These are phyloP conservation scores for Metschnikowia santaceciliae DNA, from an alignment of 805 yeast species.

Conservation along the genomic window DNA sequence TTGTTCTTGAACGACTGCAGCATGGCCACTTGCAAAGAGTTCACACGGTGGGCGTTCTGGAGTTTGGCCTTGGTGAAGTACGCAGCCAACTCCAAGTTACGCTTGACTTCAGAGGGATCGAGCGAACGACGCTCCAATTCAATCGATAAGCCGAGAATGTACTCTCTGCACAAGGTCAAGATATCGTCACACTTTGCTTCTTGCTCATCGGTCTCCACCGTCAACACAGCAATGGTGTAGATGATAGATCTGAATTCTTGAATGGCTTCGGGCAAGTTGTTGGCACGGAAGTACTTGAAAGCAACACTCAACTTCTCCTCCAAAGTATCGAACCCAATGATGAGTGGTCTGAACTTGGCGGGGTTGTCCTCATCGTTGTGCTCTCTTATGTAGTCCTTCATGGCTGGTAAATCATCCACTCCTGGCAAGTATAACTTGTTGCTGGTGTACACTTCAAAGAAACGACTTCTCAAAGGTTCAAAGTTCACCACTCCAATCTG, in stretches of 20 bases:
- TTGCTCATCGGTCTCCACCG: conserved; percentile 70
- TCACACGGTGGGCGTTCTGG: conserved; percentile 76
- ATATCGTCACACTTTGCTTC: conserved; percentile 72
- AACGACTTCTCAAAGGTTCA: conserved; percentile 80
- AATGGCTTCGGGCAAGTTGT: conserved; percentile 80
- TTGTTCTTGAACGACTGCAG: conserved; percentile 84
- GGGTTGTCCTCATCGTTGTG: conserved; percentile 56
- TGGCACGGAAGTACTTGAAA: conserved; percentile 76
- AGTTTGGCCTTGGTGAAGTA: conserved; percentile 86
- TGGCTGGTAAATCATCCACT: conserved; percentile 67
- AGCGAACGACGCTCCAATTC: conserved; percentile 85
- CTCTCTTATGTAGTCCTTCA: conserved; percentile 64
- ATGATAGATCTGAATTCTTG: conserved; percentile 73
- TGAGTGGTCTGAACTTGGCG: conserved; percentile 49
- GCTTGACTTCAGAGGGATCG: conserved; percentile 65
- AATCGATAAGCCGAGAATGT: conserved; percentile 86
- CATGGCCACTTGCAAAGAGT: conserved; percentile 94
- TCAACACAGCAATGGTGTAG: conserved; percentile 66
- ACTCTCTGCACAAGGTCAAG: conserved; percentile 75
- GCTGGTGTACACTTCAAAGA: conserved; percentile 79
- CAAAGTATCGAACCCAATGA: conserved; percentile 70
- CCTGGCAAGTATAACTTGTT: conserved; percentile 74
- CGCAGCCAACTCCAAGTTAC: conserved; percentile 92
- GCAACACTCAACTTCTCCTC: conserved; percentile 65
- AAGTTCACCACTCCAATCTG: conserved; percentile 85